These are phyloP conservation scores for Gentiana straminea DNA, from an alignment of 257 asterid genomes.

Conservation along the genomic window DNA sequence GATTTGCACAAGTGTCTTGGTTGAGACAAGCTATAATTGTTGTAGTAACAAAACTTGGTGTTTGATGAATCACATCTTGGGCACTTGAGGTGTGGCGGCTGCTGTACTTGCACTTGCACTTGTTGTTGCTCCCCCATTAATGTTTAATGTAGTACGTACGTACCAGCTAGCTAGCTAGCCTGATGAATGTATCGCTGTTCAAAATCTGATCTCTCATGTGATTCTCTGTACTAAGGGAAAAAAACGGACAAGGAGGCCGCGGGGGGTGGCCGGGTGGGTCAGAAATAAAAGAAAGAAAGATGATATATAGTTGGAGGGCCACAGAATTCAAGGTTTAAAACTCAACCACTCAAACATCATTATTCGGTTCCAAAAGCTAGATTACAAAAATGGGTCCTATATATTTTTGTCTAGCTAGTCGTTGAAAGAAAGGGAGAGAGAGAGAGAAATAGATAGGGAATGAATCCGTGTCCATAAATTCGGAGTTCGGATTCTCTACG, in stretches of 20 bases:
- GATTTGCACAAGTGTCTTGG: constrained; percentile 73
- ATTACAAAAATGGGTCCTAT: constrained; percentile 52
- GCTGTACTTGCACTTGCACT: constrained; percentile 20
- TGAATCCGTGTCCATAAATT: too few relatives aligned
- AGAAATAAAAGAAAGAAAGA: neutral
- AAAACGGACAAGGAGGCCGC: constrained; percentile 9
- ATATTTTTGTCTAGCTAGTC: constrained; percentile 15
- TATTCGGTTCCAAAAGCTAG: constrained; percentile 68
- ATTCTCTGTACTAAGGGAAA: constrained; percentile 12
- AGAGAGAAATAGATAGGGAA: constrained; percentile 1
- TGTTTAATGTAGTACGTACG: too few relatives aligned
- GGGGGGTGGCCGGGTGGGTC: too few relatives aligned
- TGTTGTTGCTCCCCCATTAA: constrained; percentile 25
- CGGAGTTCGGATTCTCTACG: too few relatives aligned
- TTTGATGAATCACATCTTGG: constrained; percentile 57
- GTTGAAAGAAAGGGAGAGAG: constrained; percentile 34
- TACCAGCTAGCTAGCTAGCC: neutral
- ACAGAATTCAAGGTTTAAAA: constrained; percentile 24
- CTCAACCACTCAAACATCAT: constrained; percentile 18
- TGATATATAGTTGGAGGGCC: constrained; percentile 8
- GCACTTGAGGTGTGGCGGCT: constrained; percentile 36
- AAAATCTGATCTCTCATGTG: constrained; percentile 26
- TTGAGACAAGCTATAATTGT: constrained; percentile 62
- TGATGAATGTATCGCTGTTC: constrained; percentile 19
- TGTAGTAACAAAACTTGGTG: constrained; percentile 74